Evolutionary conservation across 176 grass and related monocot genomes (phyloP).

Genomic region (Calamus simplicifolius): DNA sequence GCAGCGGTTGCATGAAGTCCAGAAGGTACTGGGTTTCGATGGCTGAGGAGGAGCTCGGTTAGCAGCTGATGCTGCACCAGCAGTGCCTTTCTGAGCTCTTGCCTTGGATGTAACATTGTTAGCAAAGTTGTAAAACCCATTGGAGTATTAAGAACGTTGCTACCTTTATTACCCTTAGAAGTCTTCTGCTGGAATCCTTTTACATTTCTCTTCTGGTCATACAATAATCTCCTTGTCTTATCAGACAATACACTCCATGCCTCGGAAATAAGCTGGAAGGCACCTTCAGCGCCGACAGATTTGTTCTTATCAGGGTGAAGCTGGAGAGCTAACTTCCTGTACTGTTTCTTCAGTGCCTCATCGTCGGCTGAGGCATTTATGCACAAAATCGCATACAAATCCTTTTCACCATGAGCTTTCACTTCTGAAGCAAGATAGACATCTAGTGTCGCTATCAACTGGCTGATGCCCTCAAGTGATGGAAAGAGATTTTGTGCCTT

Average conservation of each 20-base stretch:
- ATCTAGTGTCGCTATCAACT: slow-evolving; percentile 56
- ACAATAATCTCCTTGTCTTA: slow-evolving; percentile 28
- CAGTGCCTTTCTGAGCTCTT: slow-evolving; percentile 3
- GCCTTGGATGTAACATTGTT: not conserved
- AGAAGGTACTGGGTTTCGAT: slow-evolving; percentile 37
- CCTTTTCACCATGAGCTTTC: slow-evolving; percentile 33
- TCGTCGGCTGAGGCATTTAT: slow-evolving; percentile 30
- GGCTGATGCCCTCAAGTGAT: slow-evolving; percentile 40
- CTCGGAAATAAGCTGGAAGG: slow-evolving; percentile 54
- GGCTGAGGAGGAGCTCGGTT: not conserved
- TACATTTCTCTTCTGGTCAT: slow-evolving; percentile 35
- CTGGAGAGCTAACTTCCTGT: slow-evolving; percentile 62
- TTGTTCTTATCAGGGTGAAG: slow-evolving; percentile 71
- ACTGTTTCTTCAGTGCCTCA: slow-evolving; percentile 50
- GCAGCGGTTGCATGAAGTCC: slow-evolving; percentile 45
- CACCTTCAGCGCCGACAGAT: slow-evolving; percentile 42
- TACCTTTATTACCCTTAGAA: slow-evolving; percentile 11
- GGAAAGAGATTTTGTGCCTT: slow-evolving; percentile 54
- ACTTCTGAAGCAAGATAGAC: slow-evolving; percentile 37
- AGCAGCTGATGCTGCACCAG: not conserved
- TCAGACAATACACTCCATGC: slow-evolving; percentile 62
- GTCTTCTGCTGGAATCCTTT: slow-evolving; percentile 11
- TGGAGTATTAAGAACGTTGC: not conserved
- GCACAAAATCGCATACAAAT: slow-evolving; percentile 54
- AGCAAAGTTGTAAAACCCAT: slow-evolving; percentile 10